A percentile compares a stretch with the other conserved stretches of the same genome.
Evolutionary conservation across 176 grass and related monocot genomes (phyloP).

Genomic region (Sorghum bicolor): Sorghum_bicolor_NCBIv3 NC_012878.2:45594001-45594500

Average conservation of each 20-base stretch:
- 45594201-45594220: not conserved
- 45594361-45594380: not conserved
- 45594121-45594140: slow-evolving; percentile 34
- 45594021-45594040: no score
- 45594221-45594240: slow-evolving; percentile 51
- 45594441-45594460: not conserved
- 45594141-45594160: slow-evolving; percentile 15
- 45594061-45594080: slow-evolving; percentile 55
- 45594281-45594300: slow-evolving; percentile 81
- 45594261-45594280: slow-evolving; percentile 78
- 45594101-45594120: slow-evolving; percentile 38
- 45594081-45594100: slow-evolving; percentile 39
- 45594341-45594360: not conserved
- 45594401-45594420: not conserved
- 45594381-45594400: not conserved
- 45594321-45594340: not conserved
- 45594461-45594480: slow-evolving; percentile 5
- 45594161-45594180: not conserved
- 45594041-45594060: no score
- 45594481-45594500: not conserved
- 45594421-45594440: not conserved
- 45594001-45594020: no score
- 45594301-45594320: slow-evolving; percentile 79
- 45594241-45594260: slow-evolving; percentile 81
- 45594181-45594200: not conserved